A percentile compares a stretch with the other conserved stretches of the same genome.
Evolutionary conservation across 148 eudicot genomes (phyloP).

Genomic region (Rhododendron simsii): DNA sequence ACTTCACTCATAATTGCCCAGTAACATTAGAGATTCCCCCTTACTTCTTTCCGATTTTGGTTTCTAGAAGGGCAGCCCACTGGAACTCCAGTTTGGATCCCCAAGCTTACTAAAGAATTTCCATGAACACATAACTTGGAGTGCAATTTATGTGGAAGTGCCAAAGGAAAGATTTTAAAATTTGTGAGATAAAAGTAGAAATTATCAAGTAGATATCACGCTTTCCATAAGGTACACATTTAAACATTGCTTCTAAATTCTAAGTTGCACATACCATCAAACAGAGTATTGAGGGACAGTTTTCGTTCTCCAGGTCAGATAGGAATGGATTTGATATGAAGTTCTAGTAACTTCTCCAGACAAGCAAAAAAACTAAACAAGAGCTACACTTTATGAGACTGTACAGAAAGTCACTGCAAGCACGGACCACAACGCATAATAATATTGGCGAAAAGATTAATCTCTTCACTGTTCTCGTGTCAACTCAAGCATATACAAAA

Average conservation of each 20-base stretch:
- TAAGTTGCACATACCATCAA: not conserved
- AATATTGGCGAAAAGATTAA: not conserved
- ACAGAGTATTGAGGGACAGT: too few species aligned
- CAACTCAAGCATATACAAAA: not conserved
- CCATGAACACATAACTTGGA: not conserved
- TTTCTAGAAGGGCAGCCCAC: not conserved
- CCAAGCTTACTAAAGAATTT: not conserved
- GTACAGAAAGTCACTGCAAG: not conserved
- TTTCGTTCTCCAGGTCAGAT: not conserved
- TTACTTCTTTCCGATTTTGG: not conserved
- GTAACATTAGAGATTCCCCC: not conserved
- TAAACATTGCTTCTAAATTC: not conserved
- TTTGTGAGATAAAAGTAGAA: not conserved
- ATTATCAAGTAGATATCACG: not conserved
- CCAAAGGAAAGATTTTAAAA: not conserved
- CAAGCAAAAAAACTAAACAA: not conserved
- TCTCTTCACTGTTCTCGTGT: not conserved
- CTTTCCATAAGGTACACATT: not conserved
- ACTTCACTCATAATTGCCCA: not conserved
- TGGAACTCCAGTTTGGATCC: not conserved
- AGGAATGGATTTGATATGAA: not conserved
- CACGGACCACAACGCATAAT: not conserved
- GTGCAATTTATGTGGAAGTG: not conserved
- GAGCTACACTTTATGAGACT: not conserved
- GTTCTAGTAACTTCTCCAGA: slow-evolving; percentile 1